Evolutionary conservation across 139 green algal species (phyloP), one percentile per base, ranked within the genome.

Genomic region (Zygnema circumcarinatum): DNA sequence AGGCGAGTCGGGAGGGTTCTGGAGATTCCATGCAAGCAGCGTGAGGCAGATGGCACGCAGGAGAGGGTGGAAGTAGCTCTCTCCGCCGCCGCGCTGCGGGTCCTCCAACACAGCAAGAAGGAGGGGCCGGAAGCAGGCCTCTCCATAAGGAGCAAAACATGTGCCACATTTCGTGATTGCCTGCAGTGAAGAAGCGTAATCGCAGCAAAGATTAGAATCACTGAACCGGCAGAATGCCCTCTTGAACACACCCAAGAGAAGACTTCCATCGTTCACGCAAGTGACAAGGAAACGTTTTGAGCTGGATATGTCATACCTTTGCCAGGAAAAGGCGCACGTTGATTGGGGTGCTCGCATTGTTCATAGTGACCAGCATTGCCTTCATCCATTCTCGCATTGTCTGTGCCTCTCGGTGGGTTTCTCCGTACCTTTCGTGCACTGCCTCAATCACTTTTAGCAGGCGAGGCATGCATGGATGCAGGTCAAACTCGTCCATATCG

Each of bases 281-380:
- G 32, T 20, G 7, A 42, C 21, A 67, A 29, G 33, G 3, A 52
- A 20, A 83, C 3, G 47, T 62, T 62, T 62, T 62, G 16, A 25
- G 16, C 16, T 62, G n/a, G n/a, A 62, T 16, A 62, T 62, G 7
- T 62, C 16, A 25, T 69, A 83, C 79, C 68, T 88, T 88, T 2
- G 47, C 67, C 69, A 88, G 20, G 16, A 88, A 88, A 33, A 88
- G 73, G 2, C 73, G 69, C 7, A 87, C 81, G 69, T 88, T 88
- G 11, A 88, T 82, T 38, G 81, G 81, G 7, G 81, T 85, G 3
- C 2, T 11, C 22, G 56, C 2, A 74, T 32, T 76, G 2, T 20
- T 38, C 38, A 86, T 35, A 20, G 31, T 76, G 20, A 3, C n/a
- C 20, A 38, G 62, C 2, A 86, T 75, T 35, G 79, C n/a, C 3